Conservation (phyloP, 2,329 filamentous ascomycete species). For the Penicillium nordicum region DNA sequence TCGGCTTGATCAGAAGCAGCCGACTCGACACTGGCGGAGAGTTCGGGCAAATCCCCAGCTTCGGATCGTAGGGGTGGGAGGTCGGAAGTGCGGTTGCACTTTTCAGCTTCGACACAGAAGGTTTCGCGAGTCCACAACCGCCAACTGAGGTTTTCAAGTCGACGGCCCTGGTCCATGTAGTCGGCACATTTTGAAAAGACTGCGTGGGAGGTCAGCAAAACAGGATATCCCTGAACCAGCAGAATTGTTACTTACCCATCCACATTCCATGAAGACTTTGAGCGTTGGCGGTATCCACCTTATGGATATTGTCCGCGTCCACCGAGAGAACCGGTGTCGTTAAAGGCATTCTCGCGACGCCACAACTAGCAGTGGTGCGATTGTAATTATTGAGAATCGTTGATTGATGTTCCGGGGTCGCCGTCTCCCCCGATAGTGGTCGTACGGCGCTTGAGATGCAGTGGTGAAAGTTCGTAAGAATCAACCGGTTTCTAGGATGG, state of each 20-base stretch:
- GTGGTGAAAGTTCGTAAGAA: conserved; percentile 18
- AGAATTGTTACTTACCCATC: conserved; percentile 68
- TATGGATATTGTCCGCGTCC: conserved; percentile 86
- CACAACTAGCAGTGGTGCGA: conserved; percentile 20
- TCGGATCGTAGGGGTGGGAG: conserved; percentile 47
- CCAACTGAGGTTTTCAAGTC: conserved; percentile 95
- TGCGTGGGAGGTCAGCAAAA: conserved; percentile 35
- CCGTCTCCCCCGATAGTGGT: conserved; percentile 44
- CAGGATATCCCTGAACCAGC: background rate
- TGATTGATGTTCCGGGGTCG: conserved; percentile 38
- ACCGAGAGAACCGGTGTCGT: conserved; percentile 85
- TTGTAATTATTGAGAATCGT: conserved; percentile 2
- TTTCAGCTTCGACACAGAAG: conserved; percentile 72
- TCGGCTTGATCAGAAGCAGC: conserved; percentile 61
- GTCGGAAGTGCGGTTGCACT: conserved; percentile 51
- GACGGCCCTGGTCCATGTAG: conserved; percentile 85
- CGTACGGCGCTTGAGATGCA: conserved; percentile 38
- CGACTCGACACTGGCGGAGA: conserved; percentile 76
- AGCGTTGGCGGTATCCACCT: conserved; percentile 88
- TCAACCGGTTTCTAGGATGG: conserved; percentile 9
- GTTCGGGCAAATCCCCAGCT: conserved; percentile 60
- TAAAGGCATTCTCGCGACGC: conserved; percentile 67
- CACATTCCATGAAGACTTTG: conserved; percentile 96
- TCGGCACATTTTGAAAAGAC: conserved; percentile 94
- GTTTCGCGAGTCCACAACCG: conserved; percentile 91